Evolutionary conservation across 2,329 filamentous ascomycete genomes (phyloP).

Genomic region (Clarireedia hainanense): DNA sequence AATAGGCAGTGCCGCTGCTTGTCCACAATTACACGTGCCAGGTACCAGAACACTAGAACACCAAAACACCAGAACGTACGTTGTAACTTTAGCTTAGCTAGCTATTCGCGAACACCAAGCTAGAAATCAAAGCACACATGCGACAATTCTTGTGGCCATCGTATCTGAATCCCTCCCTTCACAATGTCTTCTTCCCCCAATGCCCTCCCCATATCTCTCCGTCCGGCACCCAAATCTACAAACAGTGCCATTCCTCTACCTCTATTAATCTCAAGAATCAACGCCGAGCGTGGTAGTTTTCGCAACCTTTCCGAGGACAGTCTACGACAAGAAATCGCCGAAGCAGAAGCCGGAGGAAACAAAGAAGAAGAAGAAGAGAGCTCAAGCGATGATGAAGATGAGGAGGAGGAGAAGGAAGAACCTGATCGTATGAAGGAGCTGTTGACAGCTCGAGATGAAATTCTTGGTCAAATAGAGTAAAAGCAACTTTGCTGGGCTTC

Average conservation of each 20-base stretch:
- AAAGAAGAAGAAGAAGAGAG: slow-evolving; percentile 34
- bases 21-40: too few relatives aligned
- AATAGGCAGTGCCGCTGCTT: too few relatives aligned
- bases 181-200: slow-evolving; percentile 31
- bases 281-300: slow-evolving; percentile 72
- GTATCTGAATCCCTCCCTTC: neutral
- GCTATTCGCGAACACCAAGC: too few relatives aligned
- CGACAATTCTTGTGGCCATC: neutral
- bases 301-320: slow-evolving; percentile 68
- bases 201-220: slow-evolving; percentile 49
- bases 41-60: too few relatives aligned
- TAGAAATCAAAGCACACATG: too few relatives aligned
- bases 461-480: slow-evolving; percentile 51
- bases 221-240: slow-evolving; percentile 50
- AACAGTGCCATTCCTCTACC: slow-evolving; percentile 55
- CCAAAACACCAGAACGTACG: too few relatives aligned
- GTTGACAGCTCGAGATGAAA: slow-evolving; percentile 44
- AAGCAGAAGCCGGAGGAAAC: slow-evolving; percentile 27
- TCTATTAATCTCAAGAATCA: slow-evolving; percentile 72
- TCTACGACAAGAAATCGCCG: slow-evolving; percentile 59
- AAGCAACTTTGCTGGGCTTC: too few relatives aligned
- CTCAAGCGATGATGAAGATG: slow-evolving; percentile 41
- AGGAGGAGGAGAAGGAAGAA: slow-evolving; percentile 31
- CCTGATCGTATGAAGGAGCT: slow-evolving; percentile 31
- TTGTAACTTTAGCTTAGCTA: too few relatives aligned